phyloP scores from a whole-genome alignment of 805 yeast species.

The Candida maesae region DNA sequence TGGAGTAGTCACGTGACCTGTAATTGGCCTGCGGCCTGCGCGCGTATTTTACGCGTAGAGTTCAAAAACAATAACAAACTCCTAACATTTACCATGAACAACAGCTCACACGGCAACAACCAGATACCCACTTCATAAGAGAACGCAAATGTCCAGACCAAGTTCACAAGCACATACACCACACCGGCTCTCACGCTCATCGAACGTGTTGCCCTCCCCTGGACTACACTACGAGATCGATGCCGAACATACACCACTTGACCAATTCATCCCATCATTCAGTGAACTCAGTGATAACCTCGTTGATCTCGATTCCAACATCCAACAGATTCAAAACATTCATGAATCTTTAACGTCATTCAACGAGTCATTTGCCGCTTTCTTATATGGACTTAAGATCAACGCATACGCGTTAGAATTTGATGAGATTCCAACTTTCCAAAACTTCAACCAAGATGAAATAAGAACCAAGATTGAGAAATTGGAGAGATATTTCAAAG shows the following conservation, averaged over 20 bases:
- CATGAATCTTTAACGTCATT: slow-evolving; percentile 62
- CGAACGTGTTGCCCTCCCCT: slow-evolving; percentile 37
- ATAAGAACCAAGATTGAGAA: slow-evolving; percentile 18
- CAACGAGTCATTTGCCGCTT: slow-evolving; percentile 75
- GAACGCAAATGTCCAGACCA: slow-evolving; percentile 14
- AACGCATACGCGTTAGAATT: slow-evolving; percentile 89
- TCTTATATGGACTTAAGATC: slow-evolving; percentile 74
- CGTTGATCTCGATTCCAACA: slow-evolving; percentile 53
- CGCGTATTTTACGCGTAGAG: too few species aligned
- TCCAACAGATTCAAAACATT: slow-evolving; percentile 51
- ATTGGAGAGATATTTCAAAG: slow-evolving; percentile 20
- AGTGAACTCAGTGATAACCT: slow-evolving; percentile 45
- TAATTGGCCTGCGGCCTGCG: too few species aligned
- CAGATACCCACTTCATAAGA: neutral
- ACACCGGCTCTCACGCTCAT: slow-evolving; percentile 38
- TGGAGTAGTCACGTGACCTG: too few species aligned
- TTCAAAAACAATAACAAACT: too few species aligned
- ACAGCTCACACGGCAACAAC: neutral
- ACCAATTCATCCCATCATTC: slow-evolving; percentile 38
- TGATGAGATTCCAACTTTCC: slow-evolving; percentile 22
- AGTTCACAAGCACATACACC: slow-evolving; percentile 30
- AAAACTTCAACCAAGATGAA: slow-evolving; percentile 17
- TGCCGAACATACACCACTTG: slow-evolving; percentile 38
- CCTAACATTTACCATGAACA: neutral
- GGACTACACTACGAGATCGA: slow-evolving; percentile 42